phyloP scores from a whole-genome alignment of 2,329 filamentous ascomycete species.

The Myriosclerotinia scirpicola region DNA sequence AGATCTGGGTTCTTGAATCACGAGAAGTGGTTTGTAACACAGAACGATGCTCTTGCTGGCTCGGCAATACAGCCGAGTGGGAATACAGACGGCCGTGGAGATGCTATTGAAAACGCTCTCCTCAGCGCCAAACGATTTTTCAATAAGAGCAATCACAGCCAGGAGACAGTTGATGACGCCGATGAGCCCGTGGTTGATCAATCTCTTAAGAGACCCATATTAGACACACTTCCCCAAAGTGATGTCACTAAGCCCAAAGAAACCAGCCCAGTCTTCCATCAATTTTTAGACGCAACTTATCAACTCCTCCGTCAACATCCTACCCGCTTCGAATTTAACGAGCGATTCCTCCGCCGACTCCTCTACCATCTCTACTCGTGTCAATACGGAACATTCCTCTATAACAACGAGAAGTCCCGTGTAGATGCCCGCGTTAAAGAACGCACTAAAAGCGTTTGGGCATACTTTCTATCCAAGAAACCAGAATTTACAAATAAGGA shows the following conservation, averaged over 20 bases:
- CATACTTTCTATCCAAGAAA: constrained; percentile 83
- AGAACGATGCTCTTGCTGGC: constrained; percentile 75
- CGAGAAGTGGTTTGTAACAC: constrained; percentile 90
- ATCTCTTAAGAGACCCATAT: constrained; percentile 33
- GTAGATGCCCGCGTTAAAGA: constrained; percentile 66
- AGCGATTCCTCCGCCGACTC: constrained; percentile 83
- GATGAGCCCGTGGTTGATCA: constrained; percentile 34
- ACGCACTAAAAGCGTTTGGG: constrained; percentile 86
- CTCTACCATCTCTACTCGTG: constrained; percentile 94
- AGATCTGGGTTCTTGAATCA: constrained; percentile 84
- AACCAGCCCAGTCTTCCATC: constrained; percentile 94
- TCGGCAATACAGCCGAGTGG: constrained; percentile 61
- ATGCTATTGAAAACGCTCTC: constrained; percentile 82
- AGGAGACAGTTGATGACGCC: constrained; percentile 58
- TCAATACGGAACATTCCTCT: constrained; percentile 95
- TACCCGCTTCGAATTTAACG: constrained; percentile 92
- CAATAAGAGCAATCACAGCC: constrained; percentile 71
- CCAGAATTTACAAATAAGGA: constrained; percentile 79
- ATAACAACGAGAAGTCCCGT: constrained; percentile 90
- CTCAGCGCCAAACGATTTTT: constrained; percentile 87
- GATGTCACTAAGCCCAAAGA: constrained; percentile 82
- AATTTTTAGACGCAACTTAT: constrained; percentile 93
- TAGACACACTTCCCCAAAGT: constrained; percentile 45
- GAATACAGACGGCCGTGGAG: constrained; percentile 51
- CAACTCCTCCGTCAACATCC: constrained; percentile 85